Conservation (phyloP, 2,329 filamentous ascomycete genomes). For the Ploettnerulaceae sp. region DNA sequence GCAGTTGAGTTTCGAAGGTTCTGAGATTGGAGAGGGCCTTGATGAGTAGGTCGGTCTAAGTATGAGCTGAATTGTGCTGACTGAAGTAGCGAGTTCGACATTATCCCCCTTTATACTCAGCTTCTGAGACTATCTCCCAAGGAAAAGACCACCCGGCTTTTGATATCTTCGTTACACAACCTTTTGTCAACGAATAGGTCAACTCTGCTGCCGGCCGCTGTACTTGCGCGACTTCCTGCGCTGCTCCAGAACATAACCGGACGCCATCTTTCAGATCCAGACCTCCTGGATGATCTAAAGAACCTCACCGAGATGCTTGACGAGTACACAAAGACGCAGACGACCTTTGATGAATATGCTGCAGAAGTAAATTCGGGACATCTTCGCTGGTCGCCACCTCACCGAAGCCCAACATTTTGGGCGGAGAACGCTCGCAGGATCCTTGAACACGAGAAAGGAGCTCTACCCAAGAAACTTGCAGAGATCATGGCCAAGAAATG, state of each 20-base stretch:
- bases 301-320: slow-evolving; percentile 58
- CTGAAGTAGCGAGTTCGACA: slow-evolving; percentile 73
- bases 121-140: slow-evolving; percentile 90
- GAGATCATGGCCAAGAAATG: slow-evolving; percentile 63
- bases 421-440: slow-evolving; percentile 66
- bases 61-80: slow-evolving; percentile 23
- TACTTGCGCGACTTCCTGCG: slow-evolving; percentile 74
- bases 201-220: slow-evolving; percentile 75
- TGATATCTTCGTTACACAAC: slow-evolving; percentile 85
- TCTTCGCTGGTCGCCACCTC: slow-evolving; percentile 70
- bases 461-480: slow-evolving; percentile 60
- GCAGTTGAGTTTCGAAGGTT: slow-evolving; percentile 94
- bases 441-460: slow-evolving; percentile 61
- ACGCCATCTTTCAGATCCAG: slow-evolving; percentile 59
- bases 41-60: slow-evolving; percentile 61
- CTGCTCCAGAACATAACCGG: slow-evolving; percentile 58
- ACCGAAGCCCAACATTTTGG: slow-evolving; percentile 68
- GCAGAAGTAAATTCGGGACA: slow-evolving; percentile 65
- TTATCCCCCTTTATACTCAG: slow-evolving; percentile 87
- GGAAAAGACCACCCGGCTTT: slow-evolving; percentile 91
- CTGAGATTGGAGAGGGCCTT: slow-evolving; percentile 65
- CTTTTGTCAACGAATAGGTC: slow-evolving; percentile 67
- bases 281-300: slow-evolving; percentile 58
- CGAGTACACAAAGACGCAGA: slow-evolving; percentile 63
- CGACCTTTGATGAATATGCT: slow-evolving; percentile 45